Percentiles rank a stretch among this genome's conserved stretches.
These are phyloP conservation scores for Russula vinacea DNA, from an alignment of 768 basidiomycete genomes.

Conservation along the genomic window DNA sequence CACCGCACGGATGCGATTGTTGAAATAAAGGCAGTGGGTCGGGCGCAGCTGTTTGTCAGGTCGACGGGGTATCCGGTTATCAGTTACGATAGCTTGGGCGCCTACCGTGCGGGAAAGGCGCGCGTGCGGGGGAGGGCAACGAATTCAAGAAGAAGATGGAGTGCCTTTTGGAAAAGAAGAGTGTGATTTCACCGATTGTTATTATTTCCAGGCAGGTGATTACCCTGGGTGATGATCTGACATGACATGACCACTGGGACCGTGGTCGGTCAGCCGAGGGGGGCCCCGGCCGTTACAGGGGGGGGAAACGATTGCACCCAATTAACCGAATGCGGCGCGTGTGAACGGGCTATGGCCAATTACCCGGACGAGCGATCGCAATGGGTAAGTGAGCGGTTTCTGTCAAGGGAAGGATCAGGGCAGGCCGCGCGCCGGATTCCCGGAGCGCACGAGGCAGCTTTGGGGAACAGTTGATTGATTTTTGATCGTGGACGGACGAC, in stretches of 20 bases:
- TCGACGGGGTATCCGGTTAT: slow-evolving; percentile 1
- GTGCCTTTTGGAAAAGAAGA: slow-evolving; percentile 12
- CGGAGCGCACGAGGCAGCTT: slow-evolving; percentile 22
- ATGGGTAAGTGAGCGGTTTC: slow-evolving; percentile 25
- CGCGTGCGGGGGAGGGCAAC: background rate
- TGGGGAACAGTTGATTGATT: background rate
- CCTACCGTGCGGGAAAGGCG: background rate
- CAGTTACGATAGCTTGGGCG: slow-evolving; percentile 1
- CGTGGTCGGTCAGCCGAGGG: background rate
- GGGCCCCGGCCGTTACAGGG: too few species aligned
- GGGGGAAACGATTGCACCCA: background rate
- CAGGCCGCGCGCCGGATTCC: slow-evolving; percentile 8
- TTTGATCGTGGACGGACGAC: slow-evolving; percentile 21
- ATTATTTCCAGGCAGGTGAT: slow-evolving; percentile 18
- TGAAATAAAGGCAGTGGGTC: background rate
- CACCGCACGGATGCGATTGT: too few species aligned
- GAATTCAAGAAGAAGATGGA: background rate
- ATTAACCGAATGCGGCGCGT: slow-evolving; percentile 27
- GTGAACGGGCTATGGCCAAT: slow-evolving; percentile 22
- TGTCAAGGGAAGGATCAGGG: slow-evolving; percentile 30
- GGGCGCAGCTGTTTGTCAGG: slow-evolving; percentile 18
- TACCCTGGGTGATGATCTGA: background rate
- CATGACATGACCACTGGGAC: too few species aligned
- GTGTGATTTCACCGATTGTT: background rate
- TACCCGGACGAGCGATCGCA: background rate